Base-by-base conservation (phyloP, 2,329 filamentous ascomycete species). In the Aspergillus piperis region DNA sequence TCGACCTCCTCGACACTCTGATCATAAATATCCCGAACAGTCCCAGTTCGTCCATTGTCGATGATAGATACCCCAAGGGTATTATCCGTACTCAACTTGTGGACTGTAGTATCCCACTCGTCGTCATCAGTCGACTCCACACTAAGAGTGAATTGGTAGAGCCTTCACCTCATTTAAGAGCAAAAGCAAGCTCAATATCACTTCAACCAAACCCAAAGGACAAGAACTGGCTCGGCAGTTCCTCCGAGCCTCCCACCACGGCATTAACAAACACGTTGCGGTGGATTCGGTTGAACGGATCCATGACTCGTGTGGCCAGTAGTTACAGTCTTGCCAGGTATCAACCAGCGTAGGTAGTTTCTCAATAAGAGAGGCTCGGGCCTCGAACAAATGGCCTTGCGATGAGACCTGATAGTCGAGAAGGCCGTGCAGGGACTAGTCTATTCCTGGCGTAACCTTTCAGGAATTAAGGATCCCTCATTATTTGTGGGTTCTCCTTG, bases 251-350 rank as follows among this genome's bases (percentile, higher is more conserved):
- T 72, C 84, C 76, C 25, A 87, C 81, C 0, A 86, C 77, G 1
- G 84, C 85, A 68, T 88, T 88, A 8, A 88, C 75, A 66, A 88
- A 86, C 6, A 7, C 48, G 53, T 30, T 72, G 17, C 50, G 81
- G n/a, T 1, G 65, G 67, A 23, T 44, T 44, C 41, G 41, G 41
- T 21, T 44, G 17, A 44, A 19, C 17, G 41, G 41, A 11, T 11
- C 41, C 17, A 44, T 44, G 41, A 44, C 41, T 44, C 41, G 41
- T 44, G 41, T 44, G 41, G 17, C 17, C 17, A 27, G 25, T 27
- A 10, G 10, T 11, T 11, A 36, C 11, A 4, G 32, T 44, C 41
- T 10, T 10, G 41, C 41, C 41, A 21, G 15, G 41, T 21, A 17
- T 17, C 8, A 44, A 21, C 17, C 41, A 44, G 8, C 41, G 19